phyloP scores from a whole-genome alignment of 2,329 filamentous ascomycete species.

The Pseudopyricularia cyperi region DNA sequence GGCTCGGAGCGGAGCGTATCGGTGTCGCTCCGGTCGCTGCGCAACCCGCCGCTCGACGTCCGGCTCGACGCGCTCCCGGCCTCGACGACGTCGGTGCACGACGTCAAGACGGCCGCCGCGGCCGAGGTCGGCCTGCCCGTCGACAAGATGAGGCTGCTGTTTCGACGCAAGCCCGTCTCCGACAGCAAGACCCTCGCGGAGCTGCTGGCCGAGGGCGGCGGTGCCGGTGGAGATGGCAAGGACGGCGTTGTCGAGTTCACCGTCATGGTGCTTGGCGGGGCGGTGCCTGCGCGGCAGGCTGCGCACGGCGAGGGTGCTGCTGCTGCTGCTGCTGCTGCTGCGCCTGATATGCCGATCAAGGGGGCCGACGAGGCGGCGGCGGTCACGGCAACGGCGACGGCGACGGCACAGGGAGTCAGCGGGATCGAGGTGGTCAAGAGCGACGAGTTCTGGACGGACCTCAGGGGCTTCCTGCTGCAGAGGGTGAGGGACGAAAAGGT shows the following conservation, averaged over 20 bases:
- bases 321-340: no score
- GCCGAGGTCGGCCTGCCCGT: conserved; percentile 47
- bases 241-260: conserved; percentile 55
- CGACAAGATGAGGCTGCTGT: conserved; percentile 76
- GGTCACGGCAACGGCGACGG: conserved; percentile 22
- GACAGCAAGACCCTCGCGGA: conserved; percentile 71
- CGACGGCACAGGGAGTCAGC: conserved; percentile 38
- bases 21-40: conserved; percentile 61
- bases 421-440: conserved; percentile 49
- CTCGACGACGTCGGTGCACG: conserved; percentile 57
- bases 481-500: conserved; percentile 57
- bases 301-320: conserved; percentile 14
- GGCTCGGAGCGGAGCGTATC: conserved; percentile 38
- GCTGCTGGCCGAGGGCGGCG: conserved; percentile 38
- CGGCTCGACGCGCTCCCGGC: conserved; percentile 48
- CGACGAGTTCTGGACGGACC: conserved; percentile 74
- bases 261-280: conserved; percentile 79
- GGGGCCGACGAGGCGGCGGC: conserved; percentile 23
- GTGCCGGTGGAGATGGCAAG: conserved; percentile 33
- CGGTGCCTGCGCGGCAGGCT: conserved; percentile 17
- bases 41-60: conserved; percentile 59
- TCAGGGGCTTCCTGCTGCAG: conserved; percentile 69
- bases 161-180: conserved; percentile 72
- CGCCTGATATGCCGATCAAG: conserved; percentile 1
- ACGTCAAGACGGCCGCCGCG: conserved; percentile 61